These are phyloP conservation scores for Aspergillus sp. DNA, from an alignment of 2,329 filamentous ascomycete species.

Conservation along the genomic window DNA sequence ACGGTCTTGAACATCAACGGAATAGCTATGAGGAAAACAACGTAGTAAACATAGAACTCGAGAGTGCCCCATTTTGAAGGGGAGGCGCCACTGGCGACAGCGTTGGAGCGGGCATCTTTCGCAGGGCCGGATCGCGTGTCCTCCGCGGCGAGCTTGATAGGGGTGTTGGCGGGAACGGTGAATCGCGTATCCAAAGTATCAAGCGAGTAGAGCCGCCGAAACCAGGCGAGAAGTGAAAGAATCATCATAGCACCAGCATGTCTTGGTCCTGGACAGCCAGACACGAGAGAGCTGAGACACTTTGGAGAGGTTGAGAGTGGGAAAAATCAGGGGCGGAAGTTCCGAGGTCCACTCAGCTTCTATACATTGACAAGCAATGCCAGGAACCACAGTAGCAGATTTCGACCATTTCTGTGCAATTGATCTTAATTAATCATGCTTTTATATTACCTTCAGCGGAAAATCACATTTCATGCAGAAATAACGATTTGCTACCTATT, in stretches of 20 bases:
- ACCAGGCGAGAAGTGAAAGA: slow-evolving; percentile 41
- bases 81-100: slow-evolving; percentile 48
- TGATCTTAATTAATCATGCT: neutral
- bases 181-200: slow-evolving; percentile 72
- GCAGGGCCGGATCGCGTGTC: slow-evolving; percentile 47
- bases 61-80: slow-evolving; percentile 79
- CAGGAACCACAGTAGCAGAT: neutral
- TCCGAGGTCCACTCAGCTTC: neutral
- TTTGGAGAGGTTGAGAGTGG: slow-evolving; percentile 9
- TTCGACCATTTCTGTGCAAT: neutral
- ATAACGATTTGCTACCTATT: neutral
- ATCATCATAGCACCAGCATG: slow-evolving; percentile 44
- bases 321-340: slow-evolving; percentile 21
- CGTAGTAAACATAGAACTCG: slow-evolving; percentile 82
- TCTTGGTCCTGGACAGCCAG: slow-evolving; percentile 17
- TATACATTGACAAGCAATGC: neutral
- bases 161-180: slow-evolving; percentile 66
- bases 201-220: slow-evolving; percentile 60
- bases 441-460: too few relatives aligned
- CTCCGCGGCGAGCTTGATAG: slow-evolving; percentile 60
- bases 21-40: slow-evolving; percentile 64
- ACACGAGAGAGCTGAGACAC: slow-evolving; percentile 7
- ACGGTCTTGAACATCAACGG: slow-evolving; percentile 91
- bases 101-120: slow-evolving; percentile 38
- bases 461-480: too few relatives aligned